Percentiles rank a stretch among this genome's conserved stretches.
These are phyloP conservation scores for Heliamphora exappendiculata DNA, from an alignment of 148 eudicot species.

Conservation along the genomic window DNA sequence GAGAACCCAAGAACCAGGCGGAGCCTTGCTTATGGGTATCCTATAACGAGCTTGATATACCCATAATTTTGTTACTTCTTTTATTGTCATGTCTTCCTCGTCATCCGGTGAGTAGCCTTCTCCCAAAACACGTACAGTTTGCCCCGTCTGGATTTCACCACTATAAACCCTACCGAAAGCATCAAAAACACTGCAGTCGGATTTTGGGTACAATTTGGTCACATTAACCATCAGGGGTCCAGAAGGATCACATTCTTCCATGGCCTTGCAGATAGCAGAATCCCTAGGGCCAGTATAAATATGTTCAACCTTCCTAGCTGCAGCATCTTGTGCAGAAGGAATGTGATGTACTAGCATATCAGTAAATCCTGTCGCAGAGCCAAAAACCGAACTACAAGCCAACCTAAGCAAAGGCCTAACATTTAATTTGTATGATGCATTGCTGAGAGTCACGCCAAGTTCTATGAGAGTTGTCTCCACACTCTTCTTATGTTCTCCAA, in stretches of 20 bases:
- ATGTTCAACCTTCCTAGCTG: slow-evolving; percentile 76
- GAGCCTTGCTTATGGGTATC: slow-evolving; percentile 89
- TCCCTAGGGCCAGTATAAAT: slow-evolving; percentile 85
- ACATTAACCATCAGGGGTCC: slow-evolving; percentile 94
- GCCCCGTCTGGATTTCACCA: slow-evolving; percentile 84
- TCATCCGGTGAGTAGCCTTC: slow-evolving; percentile 99
- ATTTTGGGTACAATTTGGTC: slow-evolving; percentile 88
- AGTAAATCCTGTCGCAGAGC: slow-evolving; percentile 94
- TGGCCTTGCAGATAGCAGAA: slow-evolving; percentile 62
- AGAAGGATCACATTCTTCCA: slow-evolving; percentile 78
- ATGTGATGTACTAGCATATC: slow-evolving; percentile 96
- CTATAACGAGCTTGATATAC: slow-evolving; percentile 97
- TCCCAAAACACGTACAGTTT: slow-evolving; percentile 85
- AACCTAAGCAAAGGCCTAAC: slow-evolving; percentile 91
- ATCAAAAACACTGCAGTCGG: slow-evolving; percentile 98
- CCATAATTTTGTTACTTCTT: slow-evolving; percentile 98
- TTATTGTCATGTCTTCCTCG: slow-evolving; percentile 98
- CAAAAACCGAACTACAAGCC: slow-evolving; percentile 96
- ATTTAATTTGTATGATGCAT: slow-evolving; percentile 80
- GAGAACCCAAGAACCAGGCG: slow-evolving; percentile 99
- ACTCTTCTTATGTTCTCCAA: slow-evolving; percentile 97
- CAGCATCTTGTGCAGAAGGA: slow-evolving; percentile 88
- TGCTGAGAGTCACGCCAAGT: slow-evolving; percentile 89
- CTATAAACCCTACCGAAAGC: slow-evolving; percentile 99
- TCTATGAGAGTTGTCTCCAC: slow-evolving; percentile 91